Evolutionary conservation across 176 grass and related monocot species (phyloP).

Genomic region (Hordeum marinum): DNA sequence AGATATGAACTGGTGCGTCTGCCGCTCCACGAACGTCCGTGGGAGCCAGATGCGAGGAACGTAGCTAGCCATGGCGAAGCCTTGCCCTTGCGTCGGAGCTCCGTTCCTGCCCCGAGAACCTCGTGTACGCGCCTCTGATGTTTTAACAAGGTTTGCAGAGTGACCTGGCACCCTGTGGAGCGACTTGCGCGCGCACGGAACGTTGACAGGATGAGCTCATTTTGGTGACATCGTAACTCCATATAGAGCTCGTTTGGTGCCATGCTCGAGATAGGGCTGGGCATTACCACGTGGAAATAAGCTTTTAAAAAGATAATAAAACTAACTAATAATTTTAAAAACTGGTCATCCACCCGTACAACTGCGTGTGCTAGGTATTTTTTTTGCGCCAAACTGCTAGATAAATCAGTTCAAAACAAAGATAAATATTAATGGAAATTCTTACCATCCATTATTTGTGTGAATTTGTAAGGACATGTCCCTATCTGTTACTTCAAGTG

Average conservation of each 20-base stretch:
- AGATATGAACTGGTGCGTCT: background rate
- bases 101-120: background rate
- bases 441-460: too few relatives aligned
- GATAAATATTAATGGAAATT: too few relatives aligned
- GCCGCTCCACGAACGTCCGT: background rate
- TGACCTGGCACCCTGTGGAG: background rate
- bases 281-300: background rate
- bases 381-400: background rate
- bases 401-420: too few relatives aligned
- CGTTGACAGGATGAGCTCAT: conserved; percentile 49
- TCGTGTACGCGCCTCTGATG: background rate
- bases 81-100: background rate
- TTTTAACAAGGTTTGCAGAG: background rate
- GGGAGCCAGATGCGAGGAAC: background rate
- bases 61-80: background rate
- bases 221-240: conserved; percentile 32
- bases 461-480: too few relatives aligned
- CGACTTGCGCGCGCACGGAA: background rate
- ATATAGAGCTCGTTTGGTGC: background rate
- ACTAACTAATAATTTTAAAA: background rate
- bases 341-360: background rate
- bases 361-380: background rate
- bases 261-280: background rate
- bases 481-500: too few relatives aligned
- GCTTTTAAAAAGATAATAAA: background rate